These are phyloP conservation scores for Xylaria sp. DNA, from an alignment of 2,329 filamentous ascomycete genomes.

Conservation along the genomic window DNA sequence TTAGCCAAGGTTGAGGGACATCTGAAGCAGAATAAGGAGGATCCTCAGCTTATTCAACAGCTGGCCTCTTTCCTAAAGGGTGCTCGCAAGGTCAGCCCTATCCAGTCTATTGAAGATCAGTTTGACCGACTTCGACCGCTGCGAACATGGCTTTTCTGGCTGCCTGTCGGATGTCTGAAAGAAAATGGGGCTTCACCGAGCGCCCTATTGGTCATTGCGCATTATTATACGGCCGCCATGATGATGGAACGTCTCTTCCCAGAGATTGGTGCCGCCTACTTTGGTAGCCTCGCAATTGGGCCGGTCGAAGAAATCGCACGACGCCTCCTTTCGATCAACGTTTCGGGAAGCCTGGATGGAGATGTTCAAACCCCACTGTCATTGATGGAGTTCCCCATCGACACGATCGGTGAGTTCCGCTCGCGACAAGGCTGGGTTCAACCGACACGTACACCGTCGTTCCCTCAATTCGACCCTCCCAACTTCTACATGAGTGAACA, in stretches of 20 bases:
- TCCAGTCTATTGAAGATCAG: slow-evolving; percentile 80
- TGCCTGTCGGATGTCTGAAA: slow-evolving; percentile 85
- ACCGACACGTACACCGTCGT: slow-evolving; percentile 68
- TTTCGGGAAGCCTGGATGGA: slow-evolving; percentile 66
- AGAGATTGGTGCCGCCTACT: slow-evolving; percentile 89
- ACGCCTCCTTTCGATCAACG: slow-evolving; percentile 76
- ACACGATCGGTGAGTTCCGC: slow-evolving; percentile 76
- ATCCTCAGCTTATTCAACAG: slow-evolving; percentile 74
- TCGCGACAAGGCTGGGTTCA: slow-evolving; percentile 74
- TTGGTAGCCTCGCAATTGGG: slow-evolving; percentile 79
- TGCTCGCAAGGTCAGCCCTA: slow-evolving; percentile 75
- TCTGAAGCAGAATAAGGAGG: slow-evolving; percentile 75
- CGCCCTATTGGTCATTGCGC: slow-evolving; percentile 84
- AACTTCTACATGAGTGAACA: slow-evolving; percentile 62
- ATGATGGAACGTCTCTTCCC: slow-evolving; percentile 92
- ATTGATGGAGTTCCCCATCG: slow-evolving; percentile 78
- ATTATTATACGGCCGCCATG: slow-evolving; percentile 90
- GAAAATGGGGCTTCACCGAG: slow-evolving; percentile 79
- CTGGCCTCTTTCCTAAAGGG: slow-evolving; percentile 78
- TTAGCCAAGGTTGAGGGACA: slow-evolving; percentile 75
- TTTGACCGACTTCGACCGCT: slow-evolving; percentile 91
- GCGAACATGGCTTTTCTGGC: slow-evolving; percentile 94
- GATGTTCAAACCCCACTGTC: slow-evolving; percentile 70
- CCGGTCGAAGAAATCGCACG: slow-evolving; percentile 89
- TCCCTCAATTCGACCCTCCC: slow-evolving; percentile 68